These are phyloP conservation scores for Thalia dealbata DNA, from an alignment of 176 grass and related monocot genomes.

Conservation along the genomic window DNA sequence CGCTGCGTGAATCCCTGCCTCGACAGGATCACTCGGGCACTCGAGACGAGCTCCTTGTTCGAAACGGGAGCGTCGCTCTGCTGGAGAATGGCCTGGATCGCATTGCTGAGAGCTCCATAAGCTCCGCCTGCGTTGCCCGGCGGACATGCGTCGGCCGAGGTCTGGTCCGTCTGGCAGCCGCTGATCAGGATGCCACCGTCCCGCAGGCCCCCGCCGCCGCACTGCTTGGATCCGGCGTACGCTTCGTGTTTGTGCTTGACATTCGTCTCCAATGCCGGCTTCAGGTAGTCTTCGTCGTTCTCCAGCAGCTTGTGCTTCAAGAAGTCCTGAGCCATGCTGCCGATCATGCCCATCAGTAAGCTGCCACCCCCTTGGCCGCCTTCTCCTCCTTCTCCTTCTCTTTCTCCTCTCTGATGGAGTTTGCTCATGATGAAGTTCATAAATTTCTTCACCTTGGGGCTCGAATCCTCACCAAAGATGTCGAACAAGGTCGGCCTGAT, in stretches of 20 bases:
- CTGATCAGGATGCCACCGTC: conserved; percentile 66
- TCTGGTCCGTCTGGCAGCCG: conserved; percentile 88
- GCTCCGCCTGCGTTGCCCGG: conserved; percentile 25
- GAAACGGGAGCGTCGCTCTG: conserved; percentile 29
- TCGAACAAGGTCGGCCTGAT: conserved; percentile 71
- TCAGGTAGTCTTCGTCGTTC: conserved; percentile 39
- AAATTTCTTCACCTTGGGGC: conserved; percentile 88
- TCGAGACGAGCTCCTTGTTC: conserved; percentile 51
- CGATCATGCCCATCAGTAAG: conserved; percentile 37
- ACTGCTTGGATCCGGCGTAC: conserved; percentile 33
- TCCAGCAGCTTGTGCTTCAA: conserved; percentile 58
- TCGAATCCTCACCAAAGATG: conserved; percentile 70
- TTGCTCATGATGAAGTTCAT: conserved; percentile 52
- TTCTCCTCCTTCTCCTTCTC: conserved; percentile 10
- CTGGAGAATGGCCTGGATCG: conserved; percentile 53
- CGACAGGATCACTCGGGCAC: conserved; percentile 36
- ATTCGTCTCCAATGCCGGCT: conserved; percentile 49
- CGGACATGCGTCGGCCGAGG: conserved; percentile 59
- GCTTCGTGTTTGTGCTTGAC: conserved; percentile 34
- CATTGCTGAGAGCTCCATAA: conserved; percentile 82
- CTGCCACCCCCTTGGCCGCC: background rate
- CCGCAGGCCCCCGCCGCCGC: conserved; percentile 16
- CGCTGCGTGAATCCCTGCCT: conserved; percentile 49
- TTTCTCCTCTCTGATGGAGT: conserved; percentile 29
- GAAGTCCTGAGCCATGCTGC: conserved; percentile 53